Evolutionary conservation across 257 asterid genomes (phyloP), one percentile per base, ranked within the genome.

Genomic region (Solanum dulcamara): DNA sequence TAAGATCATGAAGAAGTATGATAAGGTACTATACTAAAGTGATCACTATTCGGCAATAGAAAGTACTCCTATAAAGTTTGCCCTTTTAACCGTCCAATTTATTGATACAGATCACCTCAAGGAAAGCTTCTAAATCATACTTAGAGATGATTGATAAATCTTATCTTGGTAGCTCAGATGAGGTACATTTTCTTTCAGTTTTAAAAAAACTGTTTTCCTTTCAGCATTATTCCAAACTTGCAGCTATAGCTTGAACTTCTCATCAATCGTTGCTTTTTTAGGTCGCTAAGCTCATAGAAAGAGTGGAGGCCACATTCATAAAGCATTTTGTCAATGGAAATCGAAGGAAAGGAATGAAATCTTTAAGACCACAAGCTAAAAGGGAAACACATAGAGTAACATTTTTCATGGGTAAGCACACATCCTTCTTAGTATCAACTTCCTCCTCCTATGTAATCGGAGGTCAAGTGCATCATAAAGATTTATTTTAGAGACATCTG

Each of bases 1-100:
- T 55, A 95, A 94, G 94, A 95, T 94, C 85, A 84, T 94, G 97
- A 94, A 94, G 96, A 95, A 95, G 92, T 94, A 94, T 82, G 97
- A 95, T 84, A 95, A 95, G 98, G 98, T 95, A 88, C 37, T 42
- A n/a, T 2, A 77, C 24, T 28, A 18, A 46, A 46, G 18, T 72
- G 33, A 72, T 40, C 53, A 38, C 6, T 4, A 3, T 38, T 53
- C 26, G 32, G 72, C 35, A 28, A 42, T 28, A 53, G 14, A 2
- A 53, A 35, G 42, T 72, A 72, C 37, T 85, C 46, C 12, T 38
- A 28, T 44, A 15, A 26, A 14, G 62, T 77, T 46, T 44, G 6
- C 10, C 17, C 15, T 44, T 77, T 20, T 77, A 48, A 77, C 64
- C n/a, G 15, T 48, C 10, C 42, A 77, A 48, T 77, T 46, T 6